Base-by-base conservation (phyloP, 148 eudicot genomes). In the Fagopyrum homotropicum region DNA sequence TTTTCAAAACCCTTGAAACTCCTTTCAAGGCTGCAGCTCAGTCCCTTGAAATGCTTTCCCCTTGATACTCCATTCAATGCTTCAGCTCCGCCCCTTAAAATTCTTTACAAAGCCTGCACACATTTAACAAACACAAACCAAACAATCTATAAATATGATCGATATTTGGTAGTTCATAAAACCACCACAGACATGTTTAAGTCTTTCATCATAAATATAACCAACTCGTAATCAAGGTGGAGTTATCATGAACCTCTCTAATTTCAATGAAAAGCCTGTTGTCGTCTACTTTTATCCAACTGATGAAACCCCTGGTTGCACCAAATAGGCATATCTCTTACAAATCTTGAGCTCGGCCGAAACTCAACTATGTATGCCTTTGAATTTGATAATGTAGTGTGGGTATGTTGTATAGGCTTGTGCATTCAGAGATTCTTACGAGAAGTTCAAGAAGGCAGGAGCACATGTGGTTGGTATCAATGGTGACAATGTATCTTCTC, bases 281-380 rank as follows among this genome's bases (percentile, higher is more conserved):
- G 88, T 95, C 78, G 81, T 95, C 72, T 95, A 95, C 75, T 95
- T 95, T 81, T 95, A 95, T 69, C 99, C 99, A 82, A 98, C 98
- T 85, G 99, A 95, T 84, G 99, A 95, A 76, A 88, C 93, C 76
- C 99, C 99, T 88, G 99, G 99, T 71, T 95, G 99, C 86, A 95
- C 99, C 86, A 95, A 95, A 84, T 98, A 95, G 98, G 99, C 64
- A 45, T 22, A 69, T 15, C 5, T 69, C 66, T 16, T 16, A 4
- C 16, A 51, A 14, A 51, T 12, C 4, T 30, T 55, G 6, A 55
- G n/a, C n/a, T n/a, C n/a, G n/a, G 7, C 60, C 16, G 0, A 55
- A 55, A 55, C 60, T 55, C 17, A 55, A 55, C 7, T 55, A 5
- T 55, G 6, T 2, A 30, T 30, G 2, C 35, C 35, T 30, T 2